These are phyloP conservation scores for Kewa caespitosa DNA, from an alignment of 179 eudicot species.

Conservation along the genomic window DNA sequence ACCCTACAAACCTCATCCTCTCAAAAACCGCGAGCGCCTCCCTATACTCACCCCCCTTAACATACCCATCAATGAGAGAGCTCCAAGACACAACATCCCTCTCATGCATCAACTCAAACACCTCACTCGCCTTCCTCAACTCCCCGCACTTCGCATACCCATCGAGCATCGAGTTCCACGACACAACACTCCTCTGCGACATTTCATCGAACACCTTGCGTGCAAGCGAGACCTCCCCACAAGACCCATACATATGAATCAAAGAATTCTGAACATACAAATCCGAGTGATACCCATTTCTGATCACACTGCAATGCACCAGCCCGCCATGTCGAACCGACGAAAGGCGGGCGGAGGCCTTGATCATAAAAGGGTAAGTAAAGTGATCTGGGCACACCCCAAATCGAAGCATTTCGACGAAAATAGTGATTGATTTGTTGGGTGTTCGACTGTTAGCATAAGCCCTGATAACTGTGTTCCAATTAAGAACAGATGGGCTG, in stretches of 20 bases:
- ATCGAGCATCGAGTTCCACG: constrained; percentile 76
- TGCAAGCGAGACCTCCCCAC: constrained; percentile 37
- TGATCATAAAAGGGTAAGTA: constrained; percentile 65
- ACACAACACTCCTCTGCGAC: constrained; percentile 46
- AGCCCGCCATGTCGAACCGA: constrained; percentile 36
- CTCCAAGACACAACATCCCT: constrained; percentile 82
- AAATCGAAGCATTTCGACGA: constrained; percentile 47
- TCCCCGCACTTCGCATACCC: constrained; percentile 74
- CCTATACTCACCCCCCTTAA: constrained; percentile 51
- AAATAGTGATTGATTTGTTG: constrained; percentile 35
- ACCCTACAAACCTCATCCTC: constrained; percentile 48
- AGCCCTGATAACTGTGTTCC: constrained; percentile 57
- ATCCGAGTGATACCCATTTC: constrained; percentile 53
- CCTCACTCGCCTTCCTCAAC: constrained; percentile 39
- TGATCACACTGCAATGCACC: constrained; percentile 39
- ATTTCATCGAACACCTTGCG: constrained; percentile 72
- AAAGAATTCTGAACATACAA: constrained; percentile 56
- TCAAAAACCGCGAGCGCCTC: constrained; percentile 57
- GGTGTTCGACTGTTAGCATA: constrained; percentile 45
- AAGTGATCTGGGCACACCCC: constrained; percentile 57
- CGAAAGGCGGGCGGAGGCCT: constrained; percentile 50
- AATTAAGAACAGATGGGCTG: constrained; percentile 43
- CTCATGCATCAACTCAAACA: constrained; percentile 57
- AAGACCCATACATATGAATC: constrained; percentile 62
- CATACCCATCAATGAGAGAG: constrained; percentile 72